Evolutionary conservation across 2,329 filamentous ascomycete species (phyloP), one percentile per base, ranked within the genome.

Genomic region (Tothia fuscella): DNA sequence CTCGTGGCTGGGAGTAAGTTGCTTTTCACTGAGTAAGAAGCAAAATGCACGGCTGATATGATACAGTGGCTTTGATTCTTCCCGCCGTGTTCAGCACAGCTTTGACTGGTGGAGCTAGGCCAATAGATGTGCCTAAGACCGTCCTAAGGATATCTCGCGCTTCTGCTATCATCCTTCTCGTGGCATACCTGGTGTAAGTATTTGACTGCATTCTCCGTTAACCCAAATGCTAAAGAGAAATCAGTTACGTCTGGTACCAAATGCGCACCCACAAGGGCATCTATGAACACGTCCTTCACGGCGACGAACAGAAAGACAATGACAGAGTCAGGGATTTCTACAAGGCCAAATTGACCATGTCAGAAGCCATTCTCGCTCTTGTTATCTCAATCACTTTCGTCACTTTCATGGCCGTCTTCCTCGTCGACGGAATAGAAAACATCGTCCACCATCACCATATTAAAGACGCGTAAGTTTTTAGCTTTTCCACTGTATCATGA

Each of bases 191-290:
- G 38, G 50, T 60, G 31, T 47, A 29, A 32, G 44, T 44, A 12
- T 24, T 12, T 13, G n/a, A 3, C 5, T 24, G 16, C n/a, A 30
- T 37, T 14, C n/a, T 20, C 7, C 7, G n/a, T 5, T 12, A 33
- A 14, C 29, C 22, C 9, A 6, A 13, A 10, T 3, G 21, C 17
- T 35, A 20, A 22, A 6, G n/a, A 6, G 19, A 12, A 16, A 19
- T 13, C 37, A 46, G 42, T 38, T 74, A 68, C 50, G 61, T 85
- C 38, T 80, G 71, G 56, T 93, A 86, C 63, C 84, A 89, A 54
- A 72, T 78, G 37, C 74, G 71, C 40, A 82, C 79, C 7, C 82
- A 91, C 56, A 80, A 89, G 56, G 74, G 78, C 46, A 76, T 89
- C 44, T 89, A 84, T 65, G 76, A 85, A 51, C 77, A 78, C 43